Base-by-base conservation (phyloP, 352 stramenopile genomes). In the Thalassiosira livingstoniorum region DNA sequence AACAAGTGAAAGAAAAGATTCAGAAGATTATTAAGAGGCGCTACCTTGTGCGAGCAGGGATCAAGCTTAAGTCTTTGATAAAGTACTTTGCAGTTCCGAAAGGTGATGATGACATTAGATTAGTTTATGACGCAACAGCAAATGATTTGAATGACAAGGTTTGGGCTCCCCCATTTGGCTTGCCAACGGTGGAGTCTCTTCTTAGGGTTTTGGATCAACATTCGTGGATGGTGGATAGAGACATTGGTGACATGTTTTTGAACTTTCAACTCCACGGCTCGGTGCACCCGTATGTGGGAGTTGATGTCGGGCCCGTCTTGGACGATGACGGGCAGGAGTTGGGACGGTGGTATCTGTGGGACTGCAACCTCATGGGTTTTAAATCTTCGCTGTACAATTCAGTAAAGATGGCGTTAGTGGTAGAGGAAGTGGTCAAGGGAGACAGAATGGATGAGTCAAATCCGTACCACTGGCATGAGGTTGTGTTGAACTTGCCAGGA, bases 221-320 rank as follows among this genome's bases (percentile, higher is more conserved):
- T 0, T 78, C 72, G 2, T 81, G 39, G 0, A 84, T 88, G 71
- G 34, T 54, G 7, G 85, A 93, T 63, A 43, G 74, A 2, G 86
- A 93, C 35, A 71, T 89, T 54, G 86, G 80, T 1, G 85, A 92
- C 39, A 87, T 86, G 75, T 93, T 92, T 71, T 37, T 91, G 0
- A 93, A 92, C 31, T 92, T 87, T 67, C 23, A 77, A 0, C 35
- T 93, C 0, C 72, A 92, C 73, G 34, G 39, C 4, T 29, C 21
- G 1, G 25, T 85, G 2, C 25, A 43, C 11, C 11, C 25, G 2
- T 86, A 63, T 37, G 68, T 58, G 37, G 61, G 61, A 55, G n/a
- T 69, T 7, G 61, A 69, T 25, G 37, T 66, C 4, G 11, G 37
- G 25, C 58, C 58, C 23, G 31, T 66, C 29, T n/a, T n/a, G n/a